Percentiles rank a stretch among this genome's conserved stretches.
phyloP scores from a whole-genome alignment of 208 protist species.

The Acanthamoeba sp. region DNA sequence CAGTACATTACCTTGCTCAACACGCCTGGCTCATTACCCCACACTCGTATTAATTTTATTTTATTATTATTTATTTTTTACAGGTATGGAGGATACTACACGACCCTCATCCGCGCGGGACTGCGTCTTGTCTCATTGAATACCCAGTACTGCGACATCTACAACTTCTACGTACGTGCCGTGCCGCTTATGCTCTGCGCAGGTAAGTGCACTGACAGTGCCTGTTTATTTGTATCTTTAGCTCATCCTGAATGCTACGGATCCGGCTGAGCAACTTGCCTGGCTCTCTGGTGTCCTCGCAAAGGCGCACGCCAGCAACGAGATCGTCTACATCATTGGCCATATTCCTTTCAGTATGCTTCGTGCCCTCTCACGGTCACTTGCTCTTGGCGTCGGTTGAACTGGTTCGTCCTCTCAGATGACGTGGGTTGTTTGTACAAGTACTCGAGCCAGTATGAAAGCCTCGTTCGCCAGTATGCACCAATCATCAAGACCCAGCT shows the following conservation, averaged over 20 bases:
- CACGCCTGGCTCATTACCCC: too few species aligned
- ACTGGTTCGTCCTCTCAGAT: background rate
- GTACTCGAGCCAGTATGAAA: constrained; percentile 6
- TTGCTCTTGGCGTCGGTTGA: background rate
- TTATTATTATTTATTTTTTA: too few species aligned
- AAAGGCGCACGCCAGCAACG: constrained; percentile 17
- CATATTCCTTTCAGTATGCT: constrained; percentile 60
- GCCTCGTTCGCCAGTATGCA: constrained; percentile 22
- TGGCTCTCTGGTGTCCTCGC: background rate
- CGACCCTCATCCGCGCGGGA: background rate
- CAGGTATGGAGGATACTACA: constrained; percentile 54
- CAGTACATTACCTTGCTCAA: background rate
- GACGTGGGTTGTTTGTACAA: constrained; percentile 15
- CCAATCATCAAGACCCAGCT: constrained; percentile 31
- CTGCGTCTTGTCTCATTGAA: constrained; percentile 48
- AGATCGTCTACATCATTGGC: constrained; percentile 46
- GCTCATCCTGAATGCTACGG: constrained; percentile 42
- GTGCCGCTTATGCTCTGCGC: background rate
- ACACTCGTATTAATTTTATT: too few species aligned
- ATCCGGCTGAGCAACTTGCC: constrained; percentile 33
- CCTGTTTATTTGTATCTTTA: background rate
- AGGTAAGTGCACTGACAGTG: background rate
- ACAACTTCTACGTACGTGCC: constrained; percentile 25
- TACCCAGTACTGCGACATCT: constrained; percentile 62
- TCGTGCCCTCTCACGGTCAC: background rate